Percentiles rank a stretch among this genome's conserved stretches.
These are phyloP conservation scores for Uronychia setigera DNA, from an alignment of 73 alveolate species.

Conservation along the genomic window DNA sequence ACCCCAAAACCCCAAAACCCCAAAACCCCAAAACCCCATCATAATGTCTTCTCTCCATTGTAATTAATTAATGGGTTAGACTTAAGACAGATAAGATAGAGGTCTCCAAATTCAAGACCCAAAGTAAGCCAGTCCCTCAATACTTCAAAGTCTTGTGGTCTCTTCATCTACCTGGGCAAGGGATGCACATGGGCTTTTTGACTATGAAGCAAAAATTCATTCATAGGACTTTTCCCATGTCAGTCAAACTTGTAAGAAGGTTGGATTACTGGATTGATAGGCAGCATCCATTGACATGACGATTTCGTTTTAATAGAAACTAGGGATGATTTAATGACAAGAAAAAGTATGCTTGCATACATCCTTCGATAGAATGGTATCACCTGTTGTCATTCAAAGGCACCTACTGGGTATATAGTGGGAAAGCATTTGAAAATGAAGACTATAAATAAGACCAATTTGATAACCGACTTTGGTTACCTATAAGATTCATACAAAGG, in stretches of 20 bases:
- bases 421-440: conserved; percentile 1
- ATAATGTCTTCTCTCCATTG: too few species aligned
- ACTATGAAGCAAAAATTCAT: background rate
- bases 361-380: background rate
- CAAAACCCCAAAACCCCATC: too few species aligned
- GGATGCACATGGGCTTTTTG: conserved; percentile 3
- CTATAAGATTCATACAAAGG: background rate
- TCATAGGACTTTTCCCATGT: background rate
- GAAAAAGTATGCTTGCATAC: background rate
- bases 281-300: background rate
- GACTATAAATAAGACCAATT: background rate
- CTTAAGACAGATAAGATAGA: too few species aligned
- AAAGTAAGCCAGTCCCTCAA: too few species aligned
- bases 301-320: background rate
- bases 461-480: background rate
- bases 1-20: too few species aligned
- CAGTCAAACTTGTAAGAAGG: background rate
- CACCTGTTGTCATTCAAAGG: conserved; percentile 5
- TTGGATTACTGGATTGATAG: background rate
- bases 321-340: background rate
- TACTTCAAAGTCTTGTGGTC: too few species aligned
- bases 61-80: too few species aligned
- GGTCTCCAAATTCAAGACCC: too few species aligned
- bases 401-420: conserved; percentile 13
- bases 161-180: background rate